Evolutionary conservation across 2,329 filamentous ascomycete genomes (phyloP).

Genomic region (Microcera coccophila): DNA sequence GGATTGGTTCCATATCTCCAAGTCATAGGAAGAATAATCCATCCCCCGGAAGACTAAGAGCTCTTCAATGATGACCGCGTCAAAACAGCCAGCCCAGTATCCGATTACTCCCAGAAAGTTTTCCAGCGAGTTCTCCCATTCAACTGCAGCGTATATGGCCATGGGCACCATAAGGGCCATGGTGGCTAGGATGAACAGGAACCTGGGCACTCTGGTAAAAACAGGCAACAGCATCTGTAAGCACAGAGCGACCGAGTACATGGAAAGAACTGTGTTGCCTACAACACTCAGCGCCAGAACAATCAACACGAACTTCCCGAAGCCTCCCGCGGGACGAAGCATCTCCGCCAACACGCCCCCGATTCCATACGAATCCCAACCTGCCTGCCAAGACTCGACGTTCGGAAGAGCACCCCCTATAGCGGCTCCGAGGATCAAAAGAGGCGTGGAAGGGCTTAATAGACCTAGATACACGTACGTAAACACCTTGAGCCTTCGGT

Average conservation of each 20-base stretch:
- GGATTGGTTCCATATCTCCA: constrained; percentile 42
- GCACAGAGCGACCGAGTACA: constrained; percentile 38
- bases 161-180: constrained; percentile 42
- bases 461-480: constrained; percentile 47
- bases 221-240: constrained; percentile 41
- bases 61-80: constrained; percentile 41
- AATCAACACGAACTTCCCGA: constrained; percentile 37
- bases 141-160: constrained; percentile 38
- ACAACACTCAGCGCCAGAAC: constrained; percentile 32
- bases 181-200: constrained; percentile 39
- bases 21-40: constrained; percentile 40
- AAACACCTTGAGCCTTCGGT: constrained; percentile 19
- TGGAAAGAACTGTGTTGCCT: constrained; percentile 38
- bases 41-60: constrained; percentile 41
- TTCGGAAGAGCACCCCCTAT: constrained; percentile 35
- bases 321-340: constrained; percentile 29
- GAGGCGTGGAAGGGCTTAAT: constrained; percentile 32
- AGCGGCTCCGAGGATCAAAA: constrained; percentile 38
- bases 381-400: constrained; percentile 27
- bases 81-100: constrained; percentile 45
- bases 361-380: constrained; percentile 28
- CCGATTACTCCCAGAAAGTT: constrained; percentile 45
- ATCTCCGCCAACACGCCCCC: constrained; percentile 32
- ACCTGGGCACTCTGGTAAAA: constrained; percentile 39
- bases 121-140: constrained; percentile 40